These are phyloP conservation scores for Aechmea fasciata DNA, from an alignment of 176 grass and related monocot genomes.

Conservation along the genomic window DNA sequence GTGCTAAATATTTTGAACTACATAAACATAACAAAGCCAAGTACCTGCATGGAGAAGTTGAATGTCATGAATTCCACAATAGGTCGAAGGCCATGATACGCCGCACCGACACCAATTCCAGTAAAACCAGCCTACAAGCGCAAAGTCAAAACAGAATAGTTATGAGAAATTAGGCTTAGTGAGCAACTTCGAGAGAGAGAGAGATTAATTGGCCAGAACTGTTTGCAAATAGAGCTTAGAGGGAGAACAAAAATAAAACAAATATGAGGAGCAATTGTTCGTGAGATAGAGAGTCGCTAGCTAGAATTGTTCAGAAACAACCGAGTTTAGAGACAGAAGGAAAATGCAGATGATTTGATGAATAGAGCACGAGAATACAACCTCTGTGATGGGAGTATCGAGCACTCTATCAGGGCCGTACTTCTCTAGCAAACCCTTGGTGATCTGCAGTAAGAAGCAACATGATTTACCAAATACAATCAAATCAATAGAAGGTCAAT, in stretches of 20 bases:
- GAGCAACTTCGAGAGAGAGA: background rate
- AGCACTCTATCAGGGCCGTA: slow-evolving; percentile 99
- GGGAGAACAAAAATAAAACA: no score
- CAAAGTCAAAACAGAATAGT: slow-evolving; percentile 18
- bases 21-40: slow-evolving; percentile 3
- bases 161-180: slow-evolving; percentile 4
- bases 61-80: slow-evolving; percentile 95
- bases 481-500: background rate
- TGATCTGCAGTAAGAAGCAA: slow-evolving; percentile 43
- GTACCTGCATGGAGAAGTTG: slow-evolving; percentile 98
- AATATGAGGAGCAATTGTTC: no score
- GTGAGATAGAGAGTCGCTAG: no score
- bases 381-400: slow-evolving; percentile 98
- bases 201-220: background rate
- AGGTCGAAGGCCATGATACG: slow-evolving; percentile 81
- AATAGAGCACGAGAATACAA: slow-evolving; percentile 8
- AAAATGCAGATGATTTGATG: background rate
- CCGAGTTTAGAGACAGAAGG: no score
- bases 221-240: no score
- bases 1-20: background rate
- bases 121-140: slow-evolving; percentile 80
- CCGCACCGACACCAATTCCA: slow-evolving; percentile 90
- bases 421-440: slow-evolving; percentile 93
- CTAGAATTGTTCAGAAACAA: no score
- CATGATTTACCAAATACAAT: slow-evolving; percentile 15